Evolutionary conservation across 805 yeast genomes (phyloP).

Genomic region (Cyberlindnera mrakii): DNA sequence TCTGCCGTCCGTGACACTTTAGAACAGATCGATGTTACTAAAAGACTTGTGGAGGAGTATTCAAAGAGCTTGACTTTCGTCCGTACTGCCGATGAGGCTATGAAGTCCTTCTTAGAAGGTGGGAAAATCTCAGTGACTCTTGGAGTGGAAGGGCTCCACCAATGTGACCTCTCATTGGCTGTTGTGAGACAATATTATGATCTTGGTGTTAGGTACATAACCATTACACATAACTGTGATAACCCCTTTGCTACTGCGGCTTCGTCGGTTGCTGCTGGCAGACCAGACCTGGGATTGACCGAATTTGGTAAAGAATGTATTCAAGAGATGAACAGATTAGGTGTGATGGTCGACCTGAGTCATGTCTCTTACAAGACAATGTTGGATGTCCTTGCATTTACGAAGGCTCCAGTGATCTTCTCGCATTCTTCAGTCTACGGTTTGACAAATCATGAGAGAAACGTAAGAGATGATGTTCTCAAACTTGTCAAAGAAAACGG

Average conservation of each 20-base stretch:
- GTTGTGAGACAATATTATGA: conserved; percentile 43
- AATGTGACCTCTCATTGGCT: conserved; percentile 42
- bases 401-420: conserved; percentile 42
- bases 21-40: conserved; percentile 47
- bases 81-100: conserved; percentile 34
- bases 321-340: conserved; percentile 45
- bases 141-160: conserved; percentile 52
- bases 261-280: conserved; percentile 39
- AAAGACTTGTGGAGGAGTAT: conserved; percentile 37
- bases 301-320: conserved; percentile 35
- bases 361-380: conserved; percentile 45
- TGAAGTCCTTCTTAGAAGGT: conserved; percentile 25
- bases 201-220: conserved; percentile 47
- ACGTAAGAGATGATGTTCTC: conserved; percentile 44
- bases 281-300: conserved; percentile 38
- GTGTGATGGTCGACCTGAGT: conserved; percentile 46
- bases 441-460: conserved; percentile 37
- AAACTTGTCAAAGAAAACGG: conserved; percentile 31
- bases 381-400: conserved; percentile 35
- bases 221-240: conserved; percentile 50
- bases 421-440: conserved; percentile 42
- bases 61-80: conserved; percentile 36
- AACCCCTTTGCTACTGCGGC: conserved; percentile 56
- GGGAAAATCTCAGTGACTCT: conserved; percentile 39
- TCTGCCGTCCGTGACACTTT: conserved; percentile 45